phyloP scores from a whole-genome alignment of 1,284 basidiomycete genomes.

The Sporisorium exsertum region DNA sequence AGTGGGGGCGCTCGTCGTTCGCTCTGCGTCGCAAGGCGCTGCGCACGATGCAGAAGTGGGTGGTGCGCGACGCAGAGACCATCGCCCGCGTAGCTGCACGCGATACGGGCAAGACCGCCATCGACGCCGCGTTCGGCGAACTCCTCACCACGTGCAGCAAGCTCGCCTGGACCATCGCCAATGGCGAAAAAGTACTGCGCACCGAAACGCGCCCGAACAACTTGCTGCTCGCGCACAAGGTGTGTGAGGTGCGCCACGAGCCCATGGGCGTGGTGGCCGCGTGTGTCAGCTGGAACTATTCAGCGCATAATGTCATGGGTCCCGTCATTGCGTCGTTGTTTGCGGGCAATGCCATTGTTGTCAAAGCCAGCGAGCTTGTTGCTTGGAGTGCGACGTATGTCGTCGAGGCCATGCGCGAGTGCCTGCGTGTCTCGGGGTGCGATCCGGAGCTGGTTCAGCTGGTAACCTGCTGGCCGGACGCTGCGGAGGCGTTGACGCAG shows the following conservation, averaged over 20 bases:
- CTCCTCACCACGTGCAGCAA: conserved; percentile 63
- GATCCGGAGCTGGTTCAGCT: conserved; percentile 74
- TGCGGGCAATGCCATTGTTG: conserved; percentile 86
- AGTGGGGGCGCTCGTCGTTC: conserved; percentile 81
- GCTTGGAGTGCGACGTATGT: conserved; percentile 61
- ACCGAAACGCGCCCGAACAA: conserved; percentile 72
- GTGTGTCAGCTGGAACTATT: conserved; percentile 84
- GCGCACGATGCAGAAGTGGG: conserved; percentile 87
- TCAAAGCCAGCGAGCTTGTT: conserved; percentile 78
- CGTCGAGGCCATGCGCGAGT: conserved; percentile 74
- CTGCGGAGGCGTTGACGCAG: conserved; percentile 83
- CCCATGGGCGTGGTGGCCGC: conserved; percentile 93
- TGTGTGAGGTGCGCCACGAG: conserved; percentile 80
- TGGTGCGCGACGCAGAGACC: conserved; percentile 84
- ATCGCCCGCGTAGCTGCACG: conserved; percentile 90
- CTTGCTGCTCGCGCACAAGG: conserved; percentile 86
- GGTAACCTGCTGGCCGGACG: conserved; percentile 87
- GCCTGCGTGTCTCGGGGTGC: conserved; percentile 77
- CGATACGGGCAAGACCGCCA: conserved; percentile 91
- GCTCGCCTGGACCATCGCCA: conserved; percentile 61
- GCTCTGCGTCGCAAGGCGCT: conserved; percentile 82
- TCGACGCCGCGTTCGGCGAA: conserved; percentile 72
- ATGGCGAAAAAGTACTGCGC: conserved; percentile 50
- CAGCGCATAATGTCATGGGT: conserved; percentile 89
- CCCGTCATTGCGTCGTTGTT: conserved; percentile 91